Base-by-base conservation (phyloP, 257 asterid species). In the Solanum ossicruentum region DNA sequence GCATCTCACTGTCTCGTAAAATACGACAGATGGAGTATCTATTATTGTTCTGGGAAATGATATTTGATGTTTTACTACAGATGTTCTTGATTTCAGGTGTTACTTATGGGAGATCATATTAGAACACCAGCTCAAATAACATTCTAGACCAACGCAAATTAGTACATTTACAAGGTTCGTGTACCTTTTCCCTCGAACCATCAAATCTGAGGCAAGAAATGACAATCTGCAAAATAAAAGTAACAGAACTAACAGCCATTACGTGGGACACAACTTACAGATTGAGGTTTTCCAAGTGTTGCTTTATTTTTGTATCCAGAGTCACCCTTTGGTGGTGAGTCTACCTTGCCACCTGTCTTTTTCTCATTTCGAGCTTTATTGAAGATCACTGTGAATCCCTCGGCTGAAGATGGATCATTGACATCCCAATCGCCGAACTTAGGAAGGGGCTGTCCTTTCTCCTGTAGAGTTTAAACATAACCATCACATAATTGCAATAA, bases 391-490 rank as follows among this genome's bases (percentile, higher is more conserved):
- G 96, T 93, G 88, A 92, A 92, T 67, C 96, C 96, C 87, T 92
- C 94, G 23, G 94, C 92, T 20, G 93, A 91, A 43, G 93, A 92
- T 84, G 93, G 94, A 82, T 93, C 93, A 87, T 93, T 93, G 28
- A 93, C 96, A 65, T 93, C 94, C 96, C 96, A 93, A 84, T 93
- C 96, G 5, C 96, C 96, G 49, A 93, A 93, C 89, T 93, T 93
- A 9, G 96, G 96, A 84, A 93, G 82, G 11, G 94, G 93, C 55
- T 89, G 88, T 63, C 93, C 96, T 49, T 85, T 86, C 69, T 90
- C 93, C 94, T 92, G 84, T 47, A 80, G 32, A 83, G 81, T 17
- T 49, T 49, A 18, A 52, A 20, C 36, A 71, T 51, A 77, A 51
- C 26, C 9, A 51, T 78, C 49, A 78, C 47, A 80, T 79, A n/a